Conservation (phyloP, 2,329 filamentous ascomycete genomes). For the Teratosphaeria pseudoeucalypti region DNA sequence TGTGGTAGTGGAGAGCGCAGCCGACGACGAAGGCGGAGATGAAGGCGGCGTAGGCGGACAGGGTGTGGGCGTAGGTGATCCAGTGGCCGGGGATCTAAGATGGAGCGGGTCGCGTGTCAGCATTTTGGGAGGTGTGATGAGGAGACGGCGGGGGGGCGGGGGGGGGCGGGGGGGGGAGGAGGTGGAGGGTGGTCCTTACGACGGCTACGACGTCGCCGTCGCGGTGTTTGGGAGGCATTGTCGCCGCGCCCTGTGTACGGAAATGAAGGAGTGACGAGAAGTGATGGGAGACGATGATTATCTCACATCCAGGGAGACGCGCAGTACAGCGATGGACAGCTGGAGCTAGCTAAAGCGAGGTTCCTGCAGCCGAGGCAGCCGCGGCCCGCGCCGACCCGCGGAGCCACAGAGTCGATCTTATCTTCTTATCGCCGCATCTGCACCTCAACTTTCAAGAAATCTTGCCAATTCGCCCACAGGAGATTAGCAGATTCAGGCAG, state of each 20-base stretch:
- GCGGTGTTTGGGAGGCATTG: constrained; percentile 52
- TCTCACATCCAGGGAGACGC: neutral
- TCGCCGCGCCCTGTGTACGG: neutral
- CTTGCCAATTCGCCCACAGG: neutral
- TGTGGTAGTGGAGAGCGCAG: constrained; percentile 72
- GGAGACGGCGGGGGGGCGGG: constrained; percentile 5
- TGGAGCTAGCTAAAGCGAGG: neutral
- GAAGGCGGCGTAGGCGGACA: constrained; percentile 75
- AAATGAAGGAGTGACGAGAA: neutral
- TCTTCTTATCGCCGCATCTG: neutral
- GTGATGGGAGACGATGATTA: neutral
- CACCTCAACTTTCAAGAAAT: neutral
- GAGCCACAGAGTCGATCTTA: constrained; percentile 1
- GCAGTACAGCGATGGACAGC: neutral
- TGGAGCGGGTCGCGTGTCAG: constrained; percentile 7
- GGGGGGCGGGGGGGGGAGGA: neutral
- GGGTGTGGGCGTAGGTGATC: constrained; percentile 81
- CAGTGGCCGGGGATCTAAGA: constrained; percentile 65
- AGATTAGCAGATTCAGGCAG: neutral
- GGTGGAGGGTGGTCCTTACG: constrained; percentile 32
- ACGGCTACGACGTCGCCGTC: constrained; percentile 53
- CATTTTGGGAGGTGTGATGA: neutral
- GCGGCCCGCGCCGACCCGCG: neutral
- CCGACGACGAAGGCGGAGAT: constrained; percentile 76
- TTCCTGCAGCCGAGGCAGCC: neutral